A percentile compares a stretch with the other conserved stretches of the same genome.
Evolutionary conservation across 345 rosid genomes (phyloP).

Genomic region (Lepidium africanum): DNA sequence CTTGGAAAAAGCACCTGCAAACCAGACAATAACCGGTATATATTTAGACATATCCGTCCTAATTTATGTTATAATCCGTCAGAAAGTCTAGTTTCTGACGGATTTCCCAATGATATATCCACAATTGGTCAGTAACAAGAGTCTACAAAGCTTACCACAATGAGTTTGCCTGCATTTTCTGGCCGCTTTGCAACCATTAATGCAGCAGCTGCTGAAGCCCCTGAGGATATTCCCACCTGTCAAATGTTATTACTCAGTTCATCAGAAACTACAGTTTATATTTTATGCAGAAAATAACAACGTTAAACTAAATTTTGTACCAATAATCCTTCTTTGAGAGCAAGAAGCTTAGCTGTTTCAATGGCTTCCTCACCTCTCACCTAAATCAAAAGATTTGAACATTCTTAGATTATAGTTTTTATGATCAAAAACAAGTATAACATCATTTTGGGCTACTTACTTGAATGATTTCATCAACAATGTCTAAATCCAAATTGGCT

Average conservation of each 20-base stretch:
- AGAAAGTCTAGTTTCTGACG: too few species aligned
- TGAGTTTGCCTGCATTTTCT: conserved; percentile 59
- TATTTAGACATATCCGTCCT: background rate
- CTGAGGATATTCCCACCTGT: conserved; percentile 68
- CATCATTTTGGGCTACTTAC: conserved; percentile 28
- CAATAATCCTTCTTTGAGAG: conserved; percentile 52
- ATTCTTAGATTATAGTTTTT: background rate
- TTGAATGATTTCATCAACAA: conserved; percentile 70
- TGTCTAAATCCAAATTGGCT: conserved; percentile 52
- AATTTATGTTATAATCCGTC: too few species aligned
- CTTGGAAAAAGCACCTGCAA: conserved; percentile 64
- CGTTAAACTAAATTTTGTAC: background rate
- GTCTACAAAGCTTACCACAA: conserved; percentile 20
- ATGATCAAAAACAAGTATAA: background rate
- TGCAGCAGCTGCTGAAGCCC: conserved; percentile 58
- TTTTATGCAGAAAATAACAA: background rate
- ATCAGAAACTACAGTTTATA: background rate
- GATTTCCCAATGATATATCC: too few species aligned
- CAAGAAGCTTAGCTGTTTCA: conserved; percentile 45
- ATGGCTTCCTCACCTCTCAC: conserved; percentile 42
- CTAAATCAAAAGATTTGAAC: conserved; percentile 10
- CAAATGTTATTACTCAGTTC: background rate
- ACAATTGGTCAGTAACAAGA: too few species aligned
- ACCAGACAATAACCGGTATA: background rate
- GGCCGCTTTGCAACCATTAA: conserved; percentile 50